Conservation (phyloP, 495 filamentous ascomycete species). For the Geoglossum glabrum region DNA sequence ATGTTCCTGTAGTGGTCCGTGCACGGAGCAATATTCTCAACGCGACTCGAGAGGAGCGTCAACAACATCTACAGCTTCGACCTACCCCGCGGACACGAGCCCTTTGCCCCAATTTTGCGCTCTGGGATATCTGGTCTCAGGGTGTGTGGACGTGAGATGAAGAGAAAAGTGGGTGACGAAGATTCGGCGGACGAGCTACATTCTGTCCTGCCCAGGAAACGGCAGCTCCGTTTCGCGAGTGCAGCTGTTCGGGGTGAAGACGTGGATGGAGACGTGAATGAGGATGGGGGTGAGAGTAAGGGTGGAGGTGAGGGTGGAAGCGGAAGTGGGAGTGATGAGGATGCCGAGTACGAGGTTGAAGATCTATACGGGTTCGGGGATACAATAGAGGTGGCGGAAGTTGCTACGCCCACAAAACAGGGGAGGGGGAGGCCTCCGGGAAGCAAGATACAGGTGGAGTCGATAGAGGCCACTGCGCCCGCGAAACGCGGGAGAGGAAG, state of each 20-base stretch:
- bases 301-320: too few relatives aligned
- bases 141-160: background rate
- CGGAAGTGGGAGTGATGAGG: background rate
- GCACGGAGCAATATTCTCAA: too few relatives aligned
- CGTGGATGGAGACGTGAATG: too few relatives aligned
- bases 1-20: too few relatives aligned
- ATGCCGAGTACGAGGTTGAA: background rate
- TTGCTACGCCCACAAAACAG: conserved; percentile 2
- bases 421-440: conserved; percentile 5
- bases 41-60: too few relatives aligned
- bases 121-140: too few relatives aligned
- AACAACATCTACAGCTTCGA: too few relatives aligned
- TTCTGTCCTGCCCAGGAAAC: too few relatives aligned
- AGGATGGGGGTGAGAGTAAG: too few relatives aligned
- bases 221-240: background rate
- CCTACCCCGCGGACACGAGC: too few relatives aligned
- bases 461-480: background rate
- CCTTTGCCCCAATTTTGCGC: too few relatives aligned
- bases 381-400: background rate
- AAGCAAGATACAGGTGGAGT: conserved; percentile 4
- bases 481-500: conserved; percentile 3
- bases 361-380: background rate
- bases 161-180: background rate
- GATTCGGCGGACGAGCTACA: background rate
- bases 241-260: too few relatives aligned